Base-by-base conservation (phyloP, 805 yeast genomes). In the Saturnispora kantuleensis region DNA sequence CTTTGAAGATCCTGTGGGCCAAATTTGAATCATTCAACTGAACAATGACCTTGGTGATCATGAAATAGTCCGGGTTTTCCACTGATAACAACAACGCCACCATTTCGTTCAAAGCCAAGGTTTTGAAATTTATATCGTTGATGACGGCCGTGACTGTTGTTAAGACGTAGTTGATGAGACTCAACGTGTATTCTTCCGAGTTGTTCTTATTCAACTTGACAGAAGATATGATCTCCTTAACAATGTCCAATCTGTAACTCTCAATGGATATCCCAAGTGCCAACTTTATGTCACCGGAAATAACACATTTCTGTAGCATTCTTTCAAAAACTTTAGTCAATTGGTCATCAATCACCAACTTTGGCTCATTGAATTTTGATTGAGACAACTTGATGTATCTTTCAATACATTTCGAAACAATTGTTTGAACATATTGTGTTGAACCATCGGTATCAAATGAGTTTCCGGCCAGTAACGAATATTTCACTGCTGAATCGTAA, bases 191-290 rank as follows among this genome's bases (percentile, higher is more conserved):
- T 38, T 79, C 81, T 48, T 78, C 85, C 26, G 70, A 65, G 45
- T 67, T 69, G 44, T 70, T 67, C 5, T 26, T 16, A 12, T 47
- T 38, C 2, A 18, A 30, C 26, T 31, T 36, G n/a, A 37, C 12
- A 16, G 63, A 59, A 13, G 61, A 57, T 51, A 87, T 70, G 47
- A 84, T 75, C 2, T 62, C 52, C 53, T 79, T 78, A 36, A 87
- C 82, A 45, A 87, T 71, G 64, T 90, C 97, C 52, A 88, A 69
- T 56, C 97, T 75, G 60, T 77, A 81, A 51, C 94, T 80, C 61
- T 93, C 98, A 48, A 93, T 67, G 1, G 97, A 79, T 50, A 93
- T 84, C 17, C 98, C 98, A 46, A 93, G 66, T 1, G 95, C 96
- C 55, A 88, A 73, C 58, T 79, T 81, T 52, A 72, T 71, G 52